Base-by-base conservation (phyloP, 768 basidiomycete genomes). In the Nidularia sp. region DNA sequence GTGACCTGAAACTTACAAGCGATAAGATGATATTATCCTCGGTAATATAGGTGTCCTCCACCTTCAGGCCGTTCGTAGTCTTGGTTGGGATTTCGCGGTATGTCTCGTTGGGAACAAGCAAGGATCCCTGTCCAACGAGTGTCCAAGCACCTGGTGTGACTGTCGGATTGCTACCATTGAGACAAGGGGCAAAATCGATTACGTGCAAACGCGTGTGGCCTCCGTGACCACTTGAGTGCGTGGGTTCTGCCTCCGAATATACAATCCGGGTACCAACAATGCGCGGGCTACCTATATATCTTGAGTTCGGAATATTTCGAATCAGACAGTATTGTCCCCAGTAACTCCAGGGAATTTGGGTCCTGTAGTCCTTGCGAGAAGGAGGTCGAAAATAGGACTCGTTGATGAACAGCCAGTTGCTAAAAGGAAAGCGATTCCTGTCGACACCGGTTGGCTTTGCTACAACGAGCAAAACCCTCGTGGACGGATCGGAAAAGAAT, bases 21-120 rank as follows among this genome's bases (percentile, higher is more conserved):
- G 83, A 73, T 49, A 86, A 60, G 49, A 84, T 66, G 15, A 85
- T 72, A 51, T 83, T 82, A 55, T 86, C 84, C 61, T 85, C 84
- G 8, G 80, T 85, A 39, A 76, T 74, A 39, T 73, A 69, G 51
- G 84, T 66, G 62, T 74, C 76, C 34, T 81, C 76, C 49, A 84
- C 72, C 34, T 64, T 67, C 47, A 73, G 66, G 6, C 72, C 68
- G 52, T 76, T 71, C 2, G 77, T 74, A 12, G 76, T 79, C 49
- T 70, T 63, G 7, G 68, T 54, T 6, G 80, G 73, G 29, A 82
- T 64, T 7, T 70, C 71, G 48, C 76, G 76, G 56, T 62, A 61
- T 44, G 55, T 64, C 60, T 80, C 80, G 54, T 58, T 70, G 6
- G 78, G 76, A 18, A 71, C 64, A 41, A 78, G 66, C 18, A 60